Conservation (phyloP, 495 filamentous ascomycete genomes). For the Penicillium bialowiezense region DNA sequence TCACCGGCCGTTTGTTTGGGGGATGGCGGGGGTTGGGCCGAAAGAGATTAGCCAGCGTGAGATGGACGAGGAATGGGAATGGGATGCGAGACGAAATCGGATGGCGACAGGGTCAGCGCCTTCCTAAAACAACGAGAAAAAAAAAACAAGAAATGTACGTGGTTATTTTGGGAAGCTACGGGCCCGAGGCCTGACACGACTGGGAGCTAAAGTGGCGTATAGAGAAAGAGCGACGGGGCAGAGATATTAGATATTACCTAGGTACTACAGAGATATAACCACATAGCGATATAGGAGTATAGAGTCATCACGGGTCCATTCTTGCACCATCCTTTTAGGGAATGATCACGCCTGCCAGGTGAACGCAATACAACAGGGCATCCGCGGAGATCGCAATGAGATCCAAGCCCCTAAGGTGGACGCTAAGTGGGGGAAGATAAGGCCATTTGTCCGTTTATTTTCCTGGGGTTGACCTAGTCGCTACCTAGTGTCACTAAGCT, state of each 20-base stretch:
- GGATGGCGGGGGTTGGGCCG: conserved; percentile 43
- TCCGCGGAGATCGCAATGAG: neutral
- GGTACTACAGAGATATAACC: too few relatives aligned
- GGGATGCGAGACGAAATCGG: conserved; percentile 12
- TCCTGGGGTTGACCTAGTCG: neutral
- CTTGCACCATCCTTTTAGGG: neutral
- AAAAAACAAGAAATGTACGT: too few relatives aligned
- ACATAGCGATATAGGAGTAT: neutral
- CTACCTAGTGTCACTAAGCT: neutral
- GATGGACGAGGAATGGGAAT: conserved; percentile 25
- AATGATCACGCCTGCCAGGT: neutral
- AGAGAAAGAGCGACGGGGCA: too few relatives aligned
- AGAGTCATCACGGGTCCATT: conserved; percentile 1
- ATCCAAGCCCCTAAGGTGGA: neutral
- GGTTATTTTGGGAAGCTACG: too few relatives aligned
- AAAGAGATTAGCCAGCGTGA: conserved; percentile 35
- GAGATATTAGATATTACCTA: too few relatives aligned
- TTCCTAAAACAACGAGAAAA: neutral
- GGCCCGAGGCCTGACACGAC: too few relatives aligned
- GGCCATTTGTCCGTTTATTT: neutral
- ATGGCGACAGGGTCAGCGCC: conserved; percentile 37
- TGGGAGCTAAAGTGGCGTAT: too few relatives aligned
- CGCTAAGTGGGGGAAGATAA: neutral
- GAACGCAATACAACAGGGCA: neutral
- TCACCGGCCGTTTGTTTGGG: conserved; percentile 44